A percentile compares a stretch with the other conserved stretches of the same genome.
Conservation (phyloP, 129 eudicot genomes). For the Pseudognaphalium luteoalbum region DNA sequence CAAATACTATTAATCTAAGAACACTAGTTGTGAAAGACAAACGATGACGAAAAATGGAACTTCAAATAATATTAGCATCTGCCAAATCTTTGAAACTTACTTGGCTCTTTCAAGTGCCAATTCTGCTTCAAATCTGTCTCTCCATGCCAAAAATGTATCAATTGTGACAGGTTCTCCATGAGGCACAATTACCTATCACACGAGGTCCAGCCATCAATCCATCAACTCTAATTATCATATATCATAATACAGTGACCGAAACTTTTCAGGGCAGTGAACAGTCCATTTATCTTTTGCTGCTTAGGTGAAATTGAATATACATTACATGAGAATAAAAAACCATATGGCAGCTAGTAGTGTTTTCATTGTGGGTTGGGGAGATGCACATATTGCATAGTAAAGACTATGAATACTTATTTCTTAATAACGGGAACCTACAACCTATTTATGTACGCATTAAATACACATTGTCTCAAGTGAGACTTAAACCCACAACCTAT, state of each 20-base stretch:
- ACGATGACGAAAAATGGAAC: background rate
- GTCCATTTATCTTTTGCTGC: background rate
- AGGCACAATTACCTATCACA: conserved; percentile 73
- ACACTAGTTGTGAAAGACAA: background rate
- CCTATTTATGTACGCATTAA: background rate
- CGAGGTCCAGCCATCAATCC: conserved; percentile 1
- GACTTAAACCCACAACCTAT: background rate
- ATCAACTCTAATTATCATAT: conserved; percentile 13
- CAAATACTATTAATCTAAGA: background rate
- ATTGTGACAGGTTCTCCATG: conserved; percentile 97
- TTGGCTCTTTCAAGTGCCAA: conserved; percentile 92
- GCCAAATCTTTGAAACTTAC: conserved; percentile 45
- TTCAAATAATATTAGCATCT: background rate
- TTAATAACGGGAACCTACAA: background rate
- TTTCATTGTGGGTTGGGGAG: background rate
- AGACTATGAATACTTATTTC: background rate
- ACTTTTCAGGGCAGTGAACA: background rate
- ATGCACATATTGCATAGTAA: background rate
- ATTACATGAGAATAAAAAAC: conserved; percentile 4
- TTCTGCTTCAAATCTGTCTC: conserved; percentile 97
- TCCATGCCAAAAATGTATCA: conserved; percentile 94
- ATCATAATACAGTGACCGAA: background rate
- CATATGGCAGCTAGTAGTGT: background rate
- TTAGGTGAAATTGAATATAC: background rate
- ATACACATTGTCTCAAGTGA: background rate